A percentile compares a stretch with the other conserved stretches of the same genome.
phyloP scores from a whole-genome alignment of 2,329 filamentous ascomycete genomes.

The Pyricularia pennisetigena region DNA sequence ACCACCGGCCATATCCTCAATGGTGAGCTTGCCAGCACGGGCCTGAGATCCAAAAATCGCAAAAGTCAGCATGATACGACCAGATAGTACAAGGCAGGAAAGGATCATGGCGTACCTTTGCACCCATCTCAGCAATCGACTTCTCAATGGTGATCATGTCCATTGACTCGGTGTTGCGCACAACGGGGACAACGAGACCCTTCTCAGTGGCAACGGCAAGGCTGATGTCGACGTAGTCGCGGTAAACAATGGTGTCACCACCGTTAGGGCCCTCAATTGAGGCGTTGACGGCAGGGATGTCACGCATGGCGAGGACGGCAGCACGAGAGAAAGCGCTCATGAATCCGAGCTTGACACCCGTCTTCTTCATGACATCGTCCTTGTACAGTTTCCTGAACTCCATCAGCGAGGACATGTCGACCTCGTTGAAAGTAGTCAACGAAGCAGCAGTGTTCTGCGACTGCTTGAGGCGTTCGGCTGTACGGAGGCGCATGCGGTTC shows the following conservation, averaged over 20 bases:
- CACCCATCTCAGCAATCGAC: conserved; percentile 85
- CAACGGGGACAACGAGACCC: conserved; percentile 91
- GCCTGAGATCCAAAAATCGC: conserved; percentile 43
- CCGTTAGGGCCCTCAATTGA: conserved; percentile 93
- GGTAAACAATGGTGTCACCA: conserved; percentile 95
- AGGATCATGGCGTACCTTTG: conserved; percentile 55
- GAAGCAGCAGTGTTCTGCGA: conserved; percentile 98
- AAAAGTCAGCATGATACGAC: conserved; percentile 6
- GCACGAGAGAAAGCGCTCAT: conserved; percentile 97
- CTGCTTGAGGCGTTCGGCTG: conserved; percentile 96
- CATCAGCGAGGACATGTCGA: conserved; percentile 97
- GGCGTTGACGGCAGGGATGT: conserved; percentile 89
- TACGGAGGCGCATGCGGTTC: conserved; percentile 98
- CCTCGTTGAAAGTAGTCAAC: conserved; percentile 96
- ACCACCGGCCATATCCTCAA: conserved; percentile 97
- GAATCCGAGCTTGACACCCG: conserved; percentile 96
- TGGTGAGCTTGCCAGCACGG: conserved; percentile 90
- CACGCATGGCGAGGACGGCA: conserved; percentile 83
- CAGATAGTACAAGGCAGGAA: not conserved
- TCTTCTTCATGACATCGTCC: conserved; percentile 91
- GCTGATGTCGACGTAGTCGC: conserved; percentile 96
- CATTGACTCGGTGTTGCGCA: conserved; percentile 83
- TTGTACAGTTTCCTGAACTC: conserved; percentile 97
- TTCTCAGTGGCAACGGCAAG: conserved; percentile 97
- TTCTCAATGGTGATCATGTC: conserved; percentile 87